Base-by-base conservation (phyloP, 257 asterid species). In the Rubia yunnanensis region DNA sequence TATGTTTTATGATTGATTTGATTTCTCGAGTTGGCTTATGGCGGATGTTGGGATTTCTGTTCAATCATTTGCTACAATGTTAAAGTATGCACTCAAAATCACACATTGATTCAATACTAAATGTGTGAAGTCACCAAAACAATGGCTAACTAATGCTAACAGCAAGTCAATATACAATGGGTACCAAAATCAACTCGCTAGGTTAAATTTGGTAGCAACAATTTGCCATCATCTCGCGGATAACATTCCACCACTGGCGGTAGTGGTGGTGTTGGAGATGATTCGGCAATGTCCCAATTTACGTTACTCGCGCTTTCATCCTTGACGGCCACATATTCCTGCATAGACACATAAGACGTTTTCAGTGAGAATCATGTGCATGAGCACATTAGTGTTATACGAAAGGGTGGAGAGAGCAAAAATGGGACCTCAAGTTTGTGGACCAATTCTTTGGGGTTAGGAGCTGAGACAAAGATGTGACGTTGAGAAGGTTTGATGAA, bases 401-500 rank as follows among this genome's bases (percentile, higher is more conserved):
- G 39, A 3, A 35, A 3, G 39, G 39, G 39, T 4, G 15, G 54
- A 4, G 3, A 46, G 22, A 46, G 2, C 10, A 50, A 50, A 7
- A n/a, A 27, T 10, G 28, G 3, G 8, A 87, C 92, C 92, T 87
- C 95, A 10, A 87, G 87, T 76, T 87, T 84, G 70, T 85, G 89
- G 14, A 85, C 81, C 5, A 87, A 79, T 22, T 84, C 88, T 59
- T 81, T 85, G 66, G 94, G 84, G 67, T 77, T 79, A 18, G 91
- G 79, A 11, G 92, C 95, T 17, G 87, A 85, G 20, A 88, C 86
- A 67, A 88, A 78, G 66, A 88, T 82, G 77, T 82, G 77, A 17
- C 94, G 87, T 78, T 84, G 84, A 46, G 76, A 79, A 18, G 88
- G 84, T 77, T 79, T 72, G 17, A 88, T 86, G 82, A 88, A 88